These are phyloP conservation scores for Bimuria novae-zelandiae DNA, from an alignment of 2,329 filamentous ascomycete species.

Conservation along the genomic window DNA sequence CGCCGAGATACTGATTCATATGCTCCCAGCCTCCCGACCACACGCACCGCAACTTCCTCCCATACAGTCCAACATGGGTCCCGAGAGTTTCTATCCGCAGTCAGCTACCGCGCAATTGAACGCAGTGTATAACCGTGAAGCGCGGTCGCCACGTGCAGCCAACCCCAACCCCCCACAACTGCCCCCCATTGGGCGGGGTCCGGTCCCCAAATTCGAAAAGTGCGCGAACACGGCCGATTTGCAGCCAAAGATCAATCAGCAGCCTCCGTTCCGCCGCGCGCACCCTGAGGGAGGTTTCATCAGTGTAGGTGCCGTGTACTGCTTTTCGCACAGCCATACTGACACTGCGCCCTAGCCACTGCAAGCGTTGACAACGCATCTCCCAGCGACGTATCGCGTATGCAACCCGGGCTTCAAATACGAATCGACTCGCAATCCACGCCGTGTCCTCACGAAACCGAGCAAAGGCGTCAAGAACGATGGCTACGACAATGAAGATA, in stretches of 20 bases:
- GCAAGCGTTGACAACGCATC: constrained; percentile 90
- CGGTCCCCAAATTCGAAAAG: constrained; percentile 87
- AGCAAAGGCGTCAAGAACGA: constrained; percentile 99
- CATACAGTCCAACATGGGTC: constrained; percentile 70
- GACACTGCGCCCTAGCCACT: constrained; percentile 66
- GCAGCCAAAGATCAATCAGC: constrained; percentile 79
- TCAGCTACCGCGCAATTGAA: constrained; percentile 74
- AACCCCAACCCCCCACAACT: constrained; percentile 55
- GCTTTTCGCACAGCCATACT: constrained; percentile 13
- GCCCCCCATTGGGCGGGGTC: constrained; percentile 58
- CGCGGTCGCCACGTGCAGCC: constrained; percentile 53
- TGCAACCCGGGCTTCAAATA: constrained; percentile 99
- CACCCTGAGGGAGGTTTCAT: constrained; percentile 98
- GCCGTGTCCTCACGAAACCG: constrained; percentile 93
- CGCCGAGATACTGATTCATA: constrained; percentile 27
- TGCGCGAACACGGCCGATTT: constrained; percentile 74
- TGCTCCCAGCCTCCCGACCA: constrained; percentile 51
- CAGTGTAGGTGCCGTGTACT: constrained; percentile 66
- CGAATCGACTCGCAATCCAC: constrained; percentile 94
- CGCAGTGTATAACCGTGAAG: constrained; percentile 62
- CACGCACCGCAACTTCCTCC: constrained; percentile 73
- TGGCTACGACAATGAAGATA: constrained; percentile 98
- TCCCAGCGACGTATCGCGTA: constrained; percentile 95
- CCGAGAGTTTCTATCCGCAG: constrained; percentile 72
- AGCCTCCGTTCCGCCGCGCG: constrained; percentile 88